Evolutionary conservation across 495 filamentous ascomycete genomes (phyloP), one percentile per base, ranked within the genome.

Genomic region (Delitschia confertaspora): DNA sequence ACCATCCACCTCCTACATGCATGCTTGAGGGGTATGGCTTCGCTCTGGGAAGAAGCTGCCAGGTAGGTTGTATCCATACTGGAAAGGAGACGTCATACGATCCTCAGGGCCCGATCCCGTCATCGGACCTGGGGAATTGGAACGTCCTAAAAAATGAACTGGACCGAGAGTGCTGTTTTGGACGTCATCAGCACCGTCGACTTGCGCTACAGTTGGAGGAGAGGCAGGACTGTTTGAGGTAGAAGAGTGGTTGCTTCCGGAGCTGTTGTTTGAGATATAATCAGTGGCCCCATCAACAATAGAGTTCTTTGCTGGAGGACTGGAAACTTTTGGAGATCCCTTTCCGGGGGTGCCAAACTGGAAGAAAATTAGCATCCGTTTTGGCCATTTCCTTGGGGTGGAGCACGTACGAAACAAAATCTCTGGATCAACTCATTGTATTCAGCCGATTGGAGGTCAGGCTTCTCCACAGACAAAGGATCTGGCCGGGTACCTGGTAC

Each of bases 401-500:
- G 61, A 69, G 53, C 33, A 93, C 88, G 76, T 85, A 95, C 88
- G 74, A 93, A 95, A 72, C 91, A 98, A 68, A 93, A 98, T 66
- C 93, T 93, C 70, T 93, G 84, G 57, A 98, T 76, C 44, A 98
- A 71, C 63, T 98, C 91, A 59, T 87, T 80, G 64, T 96, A 95
- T 38, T 85, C 83, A 27, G 82, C 75, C 18, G 89, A 93, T 18
- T 88, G 73, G 49, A 89, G 69, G 30, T 75, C 71, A 17, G 80
- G 82, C 55, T 84, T 80, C 37, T 57, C 54, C 0, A 50, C 37
- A n/a, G 50, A 42, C 34, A 79, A 57, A 18, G 69, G 33, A 76
- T 38, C 34, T 13, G 49, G 49, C 16, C 29, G 34, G 26, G 47
- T 35, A n/a, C 42, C 23, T 9, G 49, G 42, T 35, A 37, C 26